phyloP scores from a whole-genome alignment of 2,329 filamentous ascomycete genomes.

The Periconia macrospinosa region DNA sequence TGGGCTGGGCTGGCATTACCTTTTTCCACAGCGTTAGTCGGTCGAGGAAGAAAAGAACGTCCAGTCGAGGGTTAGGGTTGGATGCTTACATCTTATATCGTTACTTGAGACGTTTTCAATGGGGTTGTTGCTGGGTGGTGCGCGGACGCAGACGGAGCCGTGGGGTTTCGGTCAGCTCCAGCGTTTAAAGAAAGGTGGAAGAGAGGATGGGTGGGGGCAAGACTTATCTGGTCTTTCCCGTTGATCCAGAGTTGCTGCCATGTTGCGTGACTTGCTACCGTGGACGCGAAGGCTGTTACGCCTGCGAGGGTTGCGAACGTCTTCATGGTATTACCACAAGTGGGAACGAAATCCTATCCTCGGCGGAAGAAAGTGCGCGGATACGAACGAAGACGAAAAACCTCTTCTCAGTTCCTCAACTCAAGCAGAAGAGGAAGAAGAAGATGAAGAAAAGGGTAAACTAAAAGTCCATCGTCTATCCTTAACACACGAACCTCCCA shows the following conservation, averaged over 20 bases:
- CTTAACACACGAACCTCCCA: too few species aligned
- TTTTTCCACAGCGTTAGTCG: not conserved
- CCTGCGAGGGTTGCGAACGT: constrained; percentile 11
- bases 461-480: not conserved
- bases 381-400: not conserved
- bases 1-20: constrained; percentile 29
- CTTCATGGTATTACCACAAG: constrained; percentile 16
- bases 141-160: constrained; percentile 24
- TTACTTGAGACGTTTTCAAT: constrained; percentile 54
- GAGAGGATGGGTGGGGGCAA: too few species aligned
- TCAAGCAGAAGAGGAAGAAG: too few species aligned
- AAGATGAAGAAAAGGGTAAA: not conserved
- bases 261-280: constrained; percentile 30
- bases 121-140: constrained; percentile 42
- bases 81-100: constrained; percentile 53
- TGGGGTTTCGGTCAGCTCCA: constrained; percentile 13
- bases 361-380: not conserved
- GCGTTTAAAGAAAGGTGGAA: not conserved
- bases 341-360: not conserved
- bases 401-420: not conserved
- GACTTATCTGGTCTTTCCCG: constrained; percentile 29
- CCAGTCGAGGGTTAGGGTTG: not conserved
- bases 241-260: constrained; percentile 38
- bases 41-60: constrained; percentile 1
- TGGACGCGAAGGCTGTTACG: constrained; percentile 14